These are phyloP conservation scores for Pseudomonodictys pantanalensis DNA, from an alignment of 495 filamentous ascomycete species.

Conservation along the genomic window DNA sequence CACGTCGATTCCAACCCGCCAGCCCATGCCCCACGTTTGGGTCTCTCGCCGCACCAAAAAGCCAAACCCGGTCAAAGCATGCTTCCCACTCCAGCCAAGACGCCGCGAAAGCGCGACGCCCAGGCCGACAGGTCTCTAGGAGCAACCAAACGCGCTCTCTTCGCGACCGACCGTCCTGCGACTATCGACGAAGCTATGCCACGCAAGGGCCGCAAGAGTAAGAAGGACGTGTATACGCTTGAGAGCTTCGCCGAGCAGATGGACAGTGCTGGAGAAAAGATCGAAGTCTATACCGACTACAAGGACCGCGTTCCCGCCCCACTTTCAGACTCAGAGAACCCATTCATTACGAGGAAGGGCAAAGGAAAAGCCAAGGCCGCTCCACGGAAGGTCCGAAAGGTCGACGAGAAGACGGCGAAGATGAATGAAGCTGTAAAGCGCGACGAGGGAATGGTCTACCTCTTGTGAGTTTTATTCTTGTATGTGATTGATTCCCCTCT, in stretches of 20 bases:
- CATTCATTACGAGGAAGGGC: slow-evolving; percentile 57
- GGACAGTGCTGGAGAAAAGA: slow-evolving; percentile 44
- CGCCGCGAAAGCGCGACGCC: slow-evolving; percentile 69
- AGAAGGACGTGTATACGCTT: slow-evolving; percentile 62
- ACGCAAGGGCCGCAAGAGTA: slow-evolving; percentile 53
- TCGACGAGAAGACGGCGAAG: slow-evolving; percentile 26
- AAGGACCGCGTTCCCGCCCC: slow-evolving; percentile 77
- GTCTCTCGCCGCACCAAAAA: too few species aligned
- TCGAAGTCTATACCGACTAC: slow-evolving; percentile 86
- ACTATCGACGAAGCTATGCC: slow-evolving; percentile 57
- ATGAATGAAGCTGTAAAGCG: slow-evolving; percentile 62
- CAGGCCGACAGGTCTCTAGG: slow-evolving; percentile 51
- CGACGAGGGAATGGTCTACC: slow-evolving; percentile 76
- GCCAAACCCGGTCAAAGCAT: slow-evolving; percentile 44
- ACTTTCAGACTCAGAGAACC: slow-evolving; percentile 66
- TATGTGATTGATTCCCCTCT: neutral
- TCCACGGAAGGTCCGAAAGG: slow-evolving; percentile 19
- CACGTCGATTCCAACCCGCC: slow-evolving; percentile 15
- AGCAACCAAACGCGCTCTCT: slow-evolving; percentile 71
- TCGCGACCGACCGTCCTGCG: slow-evolving; percentile 50
- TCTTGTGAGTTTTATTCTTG: slow-evolving; percentile 66
- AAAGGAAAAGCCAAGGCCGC: slow-evolving; percentile 41
- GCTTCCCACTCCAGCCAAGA: slow-evolving; percentile 89
- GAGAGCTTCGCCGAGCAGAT: slow-evolving; percentile 64
- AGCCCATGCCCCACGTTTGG: too few species aligned